Evolutionary conservation across 2,329 filamentous ascomycete genomes (phyloP), one percentile per base, ranked within the genome.

Genomic region (Calonectria multiphialidica): DNA sequence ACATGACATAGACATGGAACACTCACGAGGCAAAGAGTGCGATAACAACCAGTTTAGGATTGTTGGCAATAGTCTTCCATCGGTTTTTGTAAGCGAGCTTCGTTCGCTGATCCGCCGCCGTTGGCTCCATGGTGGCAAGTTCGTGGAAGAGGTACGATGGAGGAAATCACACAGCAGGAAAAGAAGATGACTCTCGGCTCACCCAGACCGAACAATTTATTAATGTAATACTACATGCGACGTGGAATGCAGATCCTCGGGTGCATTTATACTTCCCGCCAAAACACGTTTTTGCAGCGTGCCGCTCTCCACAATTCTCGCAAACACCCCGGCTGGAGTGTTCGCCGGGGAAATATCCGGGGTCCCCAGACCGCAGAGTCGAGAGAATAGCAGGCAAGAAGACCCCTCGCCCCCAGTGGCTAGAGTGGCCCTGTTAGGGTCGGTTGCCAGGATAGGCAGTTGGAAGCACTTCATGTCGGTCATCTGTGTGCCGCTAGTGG

Each of bases 21-120:
- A 68, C 77, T 55, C 9, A 79, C 77, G 77, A 79, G 45, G 77
- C 77, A n/a, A 79, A 79, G 18, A 79, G 69, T 1, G 77, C 77
- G 23, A 78, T 76, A 66, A 76, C 62, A 2, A 77, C 68, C 18
- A 79, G 47, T 61, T 79, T 79, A 10, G 77, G 77, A 7, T 79
- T 79, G 18, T 74, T 74, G 10, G 63, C 70, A 25, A 78, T 72
- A n/a, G 76, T 77, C 59, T 57, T 75, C 76, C 76, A 78, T 66
- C 76, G 70, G 57, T 70, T 76, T 69, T 77, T 71, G 69, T 77
- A 77, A 33, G 76, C 76, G 66, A 77, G 76, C 66, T 76, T 77
- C 6, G 63, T 68, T 12, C 66, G 68, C 74, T 71, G 70, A 8
- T 75, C 72, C 2, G 75, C 65, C 2, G 75, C 65, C 35, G 69